Conservation (phyloP, 768 basidiomycete genomes). For the Solioccasus polychromus region DNA sequence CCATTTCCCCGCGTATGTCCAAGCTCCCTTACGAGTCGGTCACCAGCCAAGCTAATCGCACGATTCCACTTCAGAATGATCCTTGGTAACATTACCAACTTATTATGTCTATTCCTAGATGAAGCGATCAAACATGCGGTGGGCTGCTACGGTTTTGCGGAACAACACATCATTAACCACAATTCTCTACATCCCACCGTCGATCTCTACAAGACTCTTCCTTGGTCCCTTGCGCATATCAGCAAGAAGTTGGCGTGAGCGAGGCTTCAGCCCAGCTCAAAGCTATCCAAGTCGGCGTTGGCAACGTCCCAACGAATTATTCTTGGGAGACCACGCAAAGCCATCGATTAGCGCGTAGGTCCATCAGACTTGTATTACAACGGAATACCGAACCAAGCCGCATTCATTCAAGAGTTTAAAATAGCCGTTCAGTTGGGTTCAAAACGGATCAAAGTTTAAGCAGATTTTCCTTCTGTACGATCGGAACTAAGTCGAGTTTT, state of each 20-base stretch:
- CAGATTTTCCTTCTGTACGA: constrained; percentile 1
- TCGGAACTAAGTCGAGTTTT: not conserved
- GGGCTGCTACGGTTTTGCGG: constrained; percentile 29
- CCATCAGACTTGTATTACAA: constrained; percentile 1
- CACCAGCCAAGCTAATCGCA: too few species aligned
- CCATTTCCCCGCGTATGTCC: not conserved
- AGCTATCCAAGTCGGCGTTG: constrained; percentile 8
- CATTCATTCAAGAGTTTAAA: constrained; percentile 24
- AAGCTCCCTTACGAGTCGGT: too few species aligned
- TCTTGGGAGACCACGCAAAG: constrained; percentile 12
- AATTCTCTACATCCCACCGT: constrained; percentile 26
- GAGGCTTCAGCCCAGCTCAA: constrained; percentile 9
- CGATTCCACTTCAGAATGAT: constrained; percentile 16
- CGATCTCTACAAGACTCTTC: constrained; percentile 7
- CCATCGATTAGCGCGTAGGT: constrained; percentile 7
- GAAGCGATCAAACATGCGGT: constrained; percentile 20
- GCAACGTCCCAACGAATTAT: constrained; percentile 13
- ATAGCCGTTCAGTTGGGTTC: constrained; percentile 2
- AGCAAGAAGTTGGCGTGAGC: not conserved
- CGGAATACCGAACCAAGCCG: constrained; percentile 17
- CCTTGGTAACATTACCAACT: too few species aligned
- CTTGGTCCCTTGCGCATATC: constrained; percentile 30
- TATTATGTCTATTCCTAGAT: constrained; percentile 14
- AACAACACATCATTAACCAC: constrained; percentile 18
- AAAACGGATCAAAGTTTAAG: constrained; percentile 3